phyloP scores from a whole-genome alignment of 106 monocot genomes.

The Triglochin maritima region DNA sequence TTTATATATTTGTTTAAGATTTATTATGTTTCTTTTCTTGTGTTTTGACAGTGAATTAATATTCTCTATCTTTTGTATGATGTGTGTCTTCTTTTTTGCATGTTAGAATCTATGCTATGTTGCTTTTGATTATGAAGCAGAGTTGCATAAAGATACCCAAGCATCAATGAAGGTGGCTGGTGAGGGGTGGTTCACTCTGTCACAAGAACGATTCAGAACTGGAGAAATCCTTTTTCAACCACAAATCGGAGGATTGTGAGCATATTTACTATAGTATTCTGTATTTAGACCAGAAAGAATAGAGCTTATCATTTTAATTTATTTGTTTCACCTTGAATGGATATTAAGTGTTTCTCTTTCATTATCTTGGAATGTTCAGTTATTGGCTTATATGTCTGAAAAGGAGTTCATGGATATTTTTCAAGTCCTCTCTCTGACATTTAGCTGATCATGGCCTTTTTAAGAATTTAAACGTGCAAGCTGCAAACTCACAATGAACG shows the following conservation, averaged over 20 bases:
- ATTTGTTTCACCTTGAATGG: neutral
- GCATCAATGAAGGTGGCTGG: constrained; percentile 75
- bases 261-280: neutral
- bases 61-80: neutral
- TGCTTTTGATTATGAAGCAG: constrained; percentile 75
- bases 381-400: neutral
- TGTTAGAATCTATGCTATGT: constrained; percentile 89
- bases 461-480: no score
- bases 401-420: neutral
- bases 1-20: no score
- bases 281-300: neutral
- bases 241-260: constrained; percentile 76
- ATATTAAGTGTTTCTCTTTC: neutral
- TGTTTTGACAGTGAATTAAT: neutral
- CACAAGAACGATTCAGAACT: constrained; percentile 73
- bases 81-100: neutral
- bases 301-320: neutral
- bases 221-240: constrained; percentile 91
- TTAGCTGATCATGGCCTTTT: neutral
- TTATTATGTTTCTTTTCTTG: neutral
- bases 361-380: neutral
- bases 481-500: no score
- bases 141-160: constrained; percentile 54
- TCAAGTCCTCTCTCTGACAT: neutral
- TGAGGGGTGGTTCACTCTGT: constrained; percentile 81